phyloP scores from a whole-genome alignment of 1,284 basidiomycete genomes.

The Ceratobasidium sp. region DNA sequence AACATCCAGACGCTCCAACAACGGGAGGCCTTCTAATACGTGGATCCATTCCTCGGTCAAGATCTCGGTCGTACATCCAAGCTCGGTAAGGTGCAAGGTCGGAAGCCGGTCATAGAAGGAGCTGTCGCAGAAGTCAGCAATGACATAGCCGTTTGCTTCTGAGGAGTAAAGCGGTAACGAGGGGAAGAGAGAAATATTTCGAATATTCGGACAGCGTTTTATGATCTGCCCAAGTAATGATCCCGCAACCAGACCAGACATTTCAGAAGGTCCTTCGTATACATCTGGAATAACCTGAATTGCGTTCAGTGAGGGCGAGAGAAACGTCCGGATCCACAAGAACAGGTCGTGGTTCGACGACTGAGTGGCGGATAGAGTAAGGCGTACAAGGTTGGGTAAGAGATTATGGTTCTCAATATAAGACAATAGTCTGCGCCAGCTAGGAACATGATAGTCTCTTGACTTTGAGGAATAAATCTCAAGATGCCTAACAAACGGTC shows the following conservation, averaged over 20 bases:
- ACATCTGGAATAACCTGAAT: not conserved
- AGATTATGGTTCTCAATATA: not conserved
- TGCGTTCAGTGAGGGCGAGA: not conserved
- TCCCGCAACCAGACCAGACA: not conserved
- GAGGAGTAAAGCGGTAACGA: not conserved
- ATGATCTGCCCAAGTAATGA: constrained; percentile 1
- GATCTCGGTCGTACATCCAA: constrained; percentile 3
- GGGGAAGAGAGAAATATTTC: not conserved
- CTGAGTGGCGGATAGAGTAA: not conserved
- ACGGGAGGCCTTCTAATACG: not conserved
- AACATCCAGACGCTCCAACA: not conserved
- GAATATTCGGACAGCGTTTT: not conserved
- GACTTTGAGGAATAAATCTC: not conserved
- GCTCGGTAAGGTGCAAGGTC: not conserved
- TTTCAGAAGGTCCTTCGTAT: not conserved
- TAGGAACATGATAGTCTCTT: not conserved
- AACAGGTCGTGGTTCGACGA: not conserved
- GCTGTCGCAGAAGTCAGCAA: not conserved
- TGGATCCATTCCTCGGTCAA: not conserved
- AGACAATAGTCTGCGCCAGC: not conserved
- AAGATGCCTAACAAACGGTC: not conserved
- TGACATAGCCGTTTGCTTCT: not conserved
- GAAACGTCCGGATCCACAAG: not conserved
- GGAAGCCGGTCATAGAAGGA: not conserved
- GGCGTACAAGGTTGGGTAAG: not conserved